Evolutionary conservation across 306 rosid genomes (phyloP).

Genomic region (Crataegus laevigata): DNA sequence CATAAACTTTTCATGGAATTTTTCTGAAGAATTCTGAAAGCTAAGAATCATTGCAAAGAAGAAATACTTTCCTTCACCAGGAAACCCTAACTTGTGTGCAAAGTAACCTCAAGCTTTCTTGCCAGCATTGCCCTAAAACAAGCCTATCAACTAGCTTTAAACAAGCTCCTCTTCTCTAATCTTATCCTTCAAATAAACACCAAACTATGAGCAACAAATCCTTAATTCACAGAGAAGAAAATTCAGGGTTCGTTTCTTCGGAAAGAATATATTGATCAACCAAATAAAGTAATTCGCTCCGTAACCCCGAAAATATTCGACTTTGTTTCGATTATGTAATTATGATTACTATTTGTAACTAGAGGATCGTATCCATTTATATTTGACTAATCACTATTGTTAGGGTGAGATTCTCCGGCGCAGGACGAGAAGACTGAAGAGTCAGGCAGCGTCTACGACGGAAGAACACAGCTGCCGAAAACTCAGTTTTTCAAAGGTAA

Average conservation of each 20-base stretch:
- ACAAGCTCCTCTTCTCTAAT: slow-evolving; percentile 1
- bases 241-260: slow-evolving; percentile 6
- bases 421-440: slow-evolving; percentile 21
- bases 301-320: neutral
- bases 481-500: slow-evolving; percentile 58
- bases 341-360: neutral
- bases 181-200: slow-evolving; percentile 38
- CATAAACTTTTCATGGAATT: neutral
- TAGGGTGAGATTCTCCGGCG: slow-evolving; percentile 31
- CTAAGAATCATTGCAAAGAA: slow-evolving; percentile 23
- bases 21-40: neutral
- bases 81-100: slow-evolving; percentile 43
- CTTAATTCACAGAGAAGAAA: slow-evolving; percentile 10
- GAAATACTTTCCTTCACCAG: slow-evolving; percentile 47
- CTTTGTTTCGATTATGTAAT: neutral
- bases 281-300: slow-evolving; percentile 43
- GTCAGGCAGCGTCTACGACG: slow-evolving; percentile 24
- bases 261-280: slow-evolving; percentile 28
- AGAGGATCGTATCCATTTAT: neutral
- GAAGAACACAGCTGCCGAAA: slow-evolving; percentile 32
- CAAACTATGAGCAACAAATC: neutral
- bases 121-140: slow-evolving; percentile 13
- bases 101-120: slow-evolving; percentile 51
- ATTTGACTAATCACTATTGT: slow-evolving; percentile 15
- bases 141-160: slow-evolving; percentile 11